Percentiles rank a stretch among this genome's conserved stretches.
Conservation (phyloP, 2,329 filamentous ascomycete species). For the Dissoconium aciculare region DNA sequence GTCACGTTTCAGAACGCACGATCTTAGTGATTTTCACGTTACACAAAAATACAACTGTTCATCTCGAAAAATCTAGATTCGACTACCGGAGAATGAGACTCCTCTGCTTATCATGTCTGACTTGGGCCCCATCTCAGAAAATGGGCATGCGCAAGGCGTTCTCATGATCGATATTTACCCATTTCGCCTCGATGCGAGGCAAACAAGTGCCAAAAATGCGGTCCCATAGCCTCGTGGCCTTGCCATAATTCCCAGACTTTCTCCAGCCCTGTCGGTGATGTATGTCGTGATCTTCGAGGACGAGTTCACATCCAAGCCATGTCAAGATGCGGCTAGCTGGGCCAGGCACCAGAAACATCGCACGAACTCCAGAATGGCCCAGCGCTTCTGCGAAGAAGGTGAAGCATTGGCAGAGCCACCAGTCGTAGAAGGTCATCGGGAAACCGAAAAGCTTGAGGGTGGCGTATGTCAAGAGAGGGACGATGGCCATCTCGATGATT, state of each 20-base stretch:
- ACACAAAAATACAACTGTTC: too few species aligned
- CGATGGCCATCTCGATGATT: constrained; percentile 27
- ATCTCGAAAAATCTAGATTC: too few species aligned
- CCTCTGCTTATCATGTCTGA: too few species aligned
- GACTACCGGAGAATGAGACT: too few species aligned
- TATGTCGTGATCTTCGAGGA: constrained; percentile 29
- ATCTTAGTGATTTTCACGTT: too few species aligned
- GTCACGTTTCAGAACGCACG: too few species aligned
- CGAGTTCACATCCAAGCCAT: constrained; percentile 21
- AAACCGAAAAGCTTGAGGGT: constrained; percentile 24
- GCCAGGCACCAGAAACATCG: constrained; percentile 22
- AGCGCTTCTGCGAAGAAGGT: constrained; percentile 26
- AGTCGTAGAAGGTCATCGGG: constrained; percentile 32
- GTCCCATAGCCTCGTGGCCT: constrained; percentile 24
- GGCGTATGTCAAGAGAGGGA: constrained; percentile 26
- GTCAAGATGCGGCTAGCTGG: constrained; percentile 23
- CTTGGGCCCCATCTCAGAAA: too few species aligned
- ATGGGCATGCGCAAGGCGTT: constrained; percentile 3
- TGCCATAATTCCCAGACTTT: constrained; percentile 25
- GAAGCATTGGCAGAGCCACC: constrained; percentile 31
- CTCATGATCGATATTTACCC: constrained; percentile 4
- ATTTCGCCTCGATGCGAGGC: constrained; percentile 20
- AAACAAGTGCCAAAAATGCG: constrained; percentile 19
- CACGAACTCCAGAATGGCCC: constrained; percentile 26
- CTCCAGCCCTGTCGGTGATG: constrained; percentile 25